Conservation (phyloP, 1,139 yeast genomes). For the Diutina scorzettiae region DNA sequence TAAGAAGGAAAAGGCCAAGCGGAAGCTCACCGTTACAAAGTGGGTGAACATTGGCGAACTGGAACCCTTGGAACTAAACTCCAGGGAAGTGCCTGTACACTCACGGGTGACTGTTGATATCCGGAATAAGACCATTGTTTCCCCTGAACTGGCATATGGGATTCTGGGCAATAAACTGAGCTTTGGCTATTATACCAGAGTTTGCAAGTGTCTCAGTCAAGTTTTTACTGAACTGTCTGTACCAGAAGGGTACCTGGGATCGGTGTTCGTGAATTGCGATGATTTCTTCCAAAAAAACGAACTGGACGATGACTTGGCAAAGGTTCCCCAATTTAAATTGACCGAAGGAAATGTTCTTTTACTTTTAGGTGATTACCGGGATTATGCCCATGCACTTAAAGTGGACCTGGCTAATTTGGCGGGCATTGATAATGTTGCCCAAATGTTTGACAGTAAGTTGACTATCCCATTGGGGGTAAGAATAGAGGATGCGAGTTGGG, state of each 20-base stretch:
- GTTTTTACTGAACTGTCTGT: conserved; percentile 61
- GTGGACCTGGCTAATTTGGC: conserved; percentile 31
- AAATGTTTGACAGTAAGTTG: conserved; percentile 59
- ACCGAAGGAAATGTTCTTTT: conserved; percentile 31
- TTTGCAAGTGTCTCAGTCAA: conserved; percentile 47
- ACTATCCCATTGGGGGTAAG: conserved; percentile 44
- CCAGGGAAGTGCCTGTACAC: conserved; percentile 60
- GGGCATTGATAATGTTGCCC: conserved; percentile 41
- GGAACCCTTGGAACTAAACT: conserved; percentile 41
- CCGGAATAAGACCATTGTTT: conserved; percentile 48
- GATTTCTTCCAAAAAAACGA: conserved; percentile 34
- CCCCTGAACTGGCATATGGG: conserved; percentile 66
- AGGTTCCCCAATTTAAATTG: conserved; percentile 6
- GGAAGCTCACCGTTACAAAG: conserved; percentile 46
- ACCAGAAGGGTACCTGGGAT: conserved; percentile 59
- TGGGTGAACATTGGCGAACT: conserved; percentile 65
- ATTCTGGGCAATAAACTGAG: conserved; percentile 43
- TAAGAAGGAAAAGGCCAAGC: conserved; percentile 15
- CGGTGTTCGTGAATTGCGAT: conserved; percentile 56
- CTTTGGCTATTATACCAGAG: conserved; percentile 69
- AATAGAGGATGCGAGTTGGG: conserved; percentile 60
- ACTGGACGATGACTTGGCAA: background rate
- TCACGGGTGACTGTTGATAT: conserved; percentile 75
- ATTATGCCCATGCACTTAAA: conserved; percentile 38
- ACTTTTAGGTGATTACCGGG: conserved; percentile 54